Conservation (phyloP, 306 rosid genomes). For the Prunus mongolica region DNA sequence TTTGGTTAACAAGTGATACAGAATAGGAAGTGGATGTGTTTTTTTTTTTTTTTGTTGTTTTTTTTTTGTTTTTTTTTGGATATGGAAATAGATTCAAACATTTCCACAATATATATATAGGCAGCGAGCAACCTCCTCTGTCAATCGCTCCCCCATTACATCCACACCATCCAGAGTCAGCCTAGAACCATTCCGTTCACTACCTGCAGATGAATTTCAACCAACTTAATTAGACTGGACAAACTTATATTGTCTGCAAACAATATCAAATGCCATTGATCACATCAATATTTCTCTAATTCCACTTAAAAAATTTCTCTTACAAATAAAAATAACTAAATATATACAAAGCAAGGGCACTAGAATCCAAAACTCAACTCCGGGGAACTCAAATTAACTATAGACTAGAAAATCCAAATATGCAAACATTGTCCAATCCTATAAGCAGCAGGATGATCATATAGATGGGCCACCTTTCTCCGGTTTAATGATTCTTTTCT, state of each 20-base stretch:
- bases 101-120: conserved; percentile 13
- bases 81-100: conserved; percentile 6
- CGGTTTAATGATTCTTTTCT: background rate
- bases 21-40: conserved; percentile 3
- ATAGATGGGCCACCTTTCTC: background rate
- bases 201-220: conserved; percentile 50
- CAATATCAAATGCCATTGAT: background rate
- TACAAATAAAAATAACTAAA: background rate
- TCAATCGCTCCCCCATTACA: conserved; percentile 92
- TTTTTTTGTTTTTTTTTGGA: background rate
- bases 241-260: conserved; percentile 4
- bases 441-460: background rate
- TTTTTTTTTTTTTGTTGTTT: background rate
- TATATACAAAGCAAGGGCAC: background rate
- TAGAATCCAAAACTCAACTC: conserved; percentile 1
- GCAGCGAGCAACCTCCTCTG: conserved; percentile 60
- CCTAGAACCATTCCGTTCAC: conserved; percentile 75
- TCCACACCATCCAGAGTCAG: conserved; percentile 90
- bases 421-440: background rate
- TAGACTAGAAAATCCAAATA: background rate
- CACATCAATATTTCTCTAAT: background rate
- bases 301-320: background rate
- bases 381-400: too few species aligned
- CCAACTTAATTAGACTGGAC: conserved; percentile 3
- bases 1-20: conserved; percentile 3